Conservation (phyloP, 345 rosid species). For the Syzygium aromaticum region DNA sequence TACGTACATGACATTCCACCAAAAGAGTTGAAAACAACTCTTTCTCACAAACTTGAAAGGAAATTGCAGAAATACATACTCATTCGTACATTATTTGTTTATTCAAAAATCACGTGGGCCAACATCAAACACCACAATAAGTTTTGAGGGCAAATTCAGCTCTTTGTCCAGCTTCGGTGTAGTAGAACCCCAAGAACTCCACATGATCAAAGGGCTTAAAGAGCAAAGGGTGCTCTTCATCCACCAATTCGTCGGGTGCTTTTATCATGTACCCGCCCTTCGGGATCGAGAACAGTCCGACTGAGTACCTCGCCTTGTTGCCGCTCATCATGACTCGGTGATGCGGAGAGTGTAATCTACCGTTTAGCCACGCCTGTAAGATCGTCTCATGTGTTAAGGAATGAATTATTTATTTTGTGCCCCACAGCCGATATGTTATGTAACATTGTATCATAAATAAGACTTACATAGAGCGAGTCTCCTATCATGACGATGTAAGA, state of each 20-base stretch:
- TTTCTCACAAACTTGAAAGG: background rate
- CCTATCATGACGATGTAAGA: conserved; percentile 50
- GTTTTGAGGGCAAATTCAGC: conserved; percentile 25
- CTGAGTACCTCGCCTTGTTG: conserved; percentile 40
- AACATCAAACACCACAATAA: conserved; percentile 35
- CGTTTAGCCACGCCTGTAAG: conserved; percentile 60
- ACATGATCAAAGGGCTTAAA: conserved; percentile 54
- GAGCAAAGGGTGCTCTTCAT: conserved; percentile 38
- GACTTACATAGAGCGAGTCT: conserved; percentile 41
- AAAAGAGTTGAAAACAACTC: background rate
- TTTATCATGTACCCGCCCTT: conserved; percentile 31
- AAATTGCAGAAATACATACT: background rate
- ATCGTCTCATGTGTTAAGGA: background rate
- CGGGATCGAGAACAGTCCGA: conserved; percentile 49
- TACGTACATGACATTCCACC: background rate
- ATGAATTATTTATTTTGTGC: background rate
- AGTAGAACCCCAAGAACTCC: conserved; percentile 31
- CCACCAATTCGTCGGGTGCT: conserved; percentile 49
- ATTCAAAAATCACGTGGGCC: background rate
- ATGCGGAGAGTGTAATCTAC: conserved; percentile 40
- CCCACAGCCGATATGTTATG: background rate
- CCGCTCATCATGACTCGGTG: conserved; percentile 76
- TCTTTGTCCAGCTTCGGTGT: conserved; percentile 33
- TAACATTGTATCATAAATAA: background rate
- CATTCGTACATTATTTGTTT: background rate